Base-by-base conservation (phyloP, 768 basidiomycete species). In the Sporobolomyces roseus region DNA sequence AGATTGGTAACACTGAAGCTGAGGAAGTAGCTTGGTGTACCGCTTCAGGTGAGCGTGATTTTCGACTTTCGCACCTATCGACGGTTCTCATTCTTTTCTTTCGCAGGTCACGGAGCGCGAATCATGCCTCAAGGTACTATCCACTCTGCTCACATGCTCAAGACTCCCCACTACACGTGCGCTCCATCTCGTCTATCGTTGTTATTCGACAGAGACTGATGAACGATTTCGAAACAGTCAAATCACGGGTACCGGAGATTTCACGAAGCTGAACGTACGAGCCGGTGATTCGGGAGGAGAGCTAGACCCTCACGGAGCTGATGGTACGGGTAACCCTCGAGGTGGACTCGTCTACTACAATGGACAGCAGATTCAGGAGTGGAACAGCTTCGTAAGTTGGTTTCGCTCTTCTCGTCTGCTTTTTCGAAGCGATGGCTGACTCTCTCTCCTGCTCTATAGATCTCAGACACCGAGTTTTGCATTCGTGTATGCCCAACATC, bases 151-250 rank as follows among this genome's bases (percentile, higher is more conserved):
- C 87, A 87, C 75, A 84, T 88, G 76, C 82, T 89, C 7, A 81
- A 84, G 70, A 88, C 89, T 0, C 85, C 87, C n/a, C 86, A 87
- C 77, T 90, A 85, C 77, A 81, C 89, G 38, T 41, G 17, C 9
- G 38, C 38, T 17, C 17, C 10, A 9, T 41, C 17, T 41, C 38
- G n/a, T n/a, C n/a, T n/a, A n/a, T n/a, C n/a, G n/a, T n/a, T n/a
- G n/a, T n/a, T n/a, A n/a, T n/a, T n/a, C n/a, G n/a, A n/a, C n/a
- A n/a, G n/a, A n/a, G n/a, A n/a, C n/a, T n/a, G n/a, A n/a, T n/a
- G n/a, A n/a, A n/a, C n/a, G n/a, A n/a, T n/a, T n/a, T n/a, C n/a
- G n/a, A n/a, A 41, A 41, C 9, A 41, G 38, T 8, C 61, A 71
- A 41, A 59, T 71, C 32, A 71, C 70, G 25, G 70, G 70, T n/a